Percentiles rank a stretch among this genome's conserved stretches.
phyloP scores from a whole-genome alignment of 148 eudicot species.

The Oxyria digyna region DNA sequence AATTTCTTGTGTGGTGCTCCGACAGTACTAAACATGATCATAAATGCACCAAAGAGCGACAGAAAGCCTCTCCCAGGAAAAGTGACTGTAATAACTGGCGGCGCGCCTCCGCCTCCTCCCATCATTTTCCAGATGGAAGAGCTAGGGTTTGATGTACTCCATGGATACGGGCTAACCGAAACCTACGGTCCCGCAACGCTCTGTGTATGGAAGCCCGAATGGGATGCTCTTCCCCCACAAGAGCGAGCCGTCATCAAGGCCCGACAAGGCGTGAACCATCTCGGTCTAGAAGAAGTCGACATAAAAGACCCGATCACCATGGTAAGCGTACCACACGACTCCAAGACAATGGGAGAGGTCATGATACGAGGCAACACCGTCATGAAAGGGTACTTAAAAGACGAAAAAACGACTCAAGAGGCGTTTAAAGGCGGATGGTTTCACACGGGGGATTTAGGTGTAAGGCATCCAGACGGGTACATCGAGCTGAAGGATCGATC shows the following conservation, averaged over 20 bases:
- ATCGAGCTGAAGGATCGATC: constrained; percentile 54
- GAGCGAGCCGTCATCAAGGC: constrained; percentile 38
- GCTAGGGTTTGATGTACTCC: constrained; percentile 40
- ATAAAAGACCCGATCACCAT: constrained; percentile 39
- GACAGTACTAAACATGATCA: constrained; percentile 46
- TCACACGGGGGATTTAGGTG: constrained; percentile 56
- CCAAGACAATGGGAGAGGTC: constrained; percentile 58
- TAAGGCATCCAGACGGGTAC: constrained; percentile 48
- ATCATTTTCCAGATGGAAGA: constrained; percentile 50
- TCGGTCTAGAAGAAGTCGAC: constrained; percentile 50
- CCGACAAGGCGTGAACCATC: constrained; percentile 49
- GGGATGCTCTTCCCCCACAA: constrained; percentile 32
- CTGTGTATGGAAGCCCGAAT: constrained; percentile 61
- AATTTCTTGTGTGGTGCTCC: constrained; percentile 72
- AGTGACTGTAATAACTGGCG: constrained; percentile 49
- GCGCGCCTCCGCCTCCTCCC: constrained; percentile 53
- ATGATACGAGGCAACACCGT: constrained; percentile 72
- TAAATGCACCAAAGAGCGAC: constrained; percentile 26
- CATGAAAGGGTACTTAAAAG: constrained; percentile 56
- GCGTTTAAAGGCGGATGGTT: constrained; percentile 64
- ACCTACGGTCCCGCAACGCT: constrained; percentile 58
- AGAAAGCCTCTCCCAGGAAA: constrained; percentile 31
- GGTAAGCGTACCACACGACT: constrained; percentile 51
- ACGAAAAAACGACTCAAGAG: constrained; percentile 34
- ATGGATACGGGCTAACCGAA: constrained; percentile 61